Base-by-base conservation (phyloP, 495 filamentous ascomycete species). In the Hypoxylon cercidicola region DNA sequence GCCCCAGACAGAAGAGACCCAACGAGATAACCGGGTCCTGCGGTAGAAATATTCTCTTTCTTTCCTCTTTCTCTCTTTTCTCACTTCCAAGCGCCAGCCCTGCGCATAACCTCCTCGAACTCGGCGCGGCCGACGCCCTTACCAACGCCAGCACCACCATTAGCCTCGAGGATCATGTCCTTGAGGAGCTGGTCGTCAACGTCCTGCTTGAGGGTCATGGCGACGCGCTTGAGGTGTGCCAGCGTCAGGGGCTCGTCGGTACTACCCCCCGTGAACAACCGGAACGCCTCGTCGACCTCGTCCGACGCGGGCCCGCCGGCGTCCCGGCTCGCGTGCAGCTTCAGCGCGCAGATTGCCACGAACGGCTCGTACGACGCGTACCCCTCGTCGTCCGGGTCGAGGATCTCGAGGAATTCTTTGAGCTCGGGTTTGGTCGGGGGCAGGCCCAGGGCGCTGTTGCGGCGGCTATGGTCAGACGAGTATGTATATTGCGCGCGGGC, bases 91-190 rank as follows among this genome's bases (percentile, higher is more conserved):
- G 92, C 88, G 8, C 93, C 93, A 3, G 93, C 93, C 72, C 92
- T 80, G 51, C 79, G 84, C 93, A 97, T 93, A 12, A 97, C 90
- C 47, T 81, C 85, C 77, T 92, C 89, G 75, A 97, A 97, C 72
- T 96, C 91, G 46, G 88, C 88, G 69, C 87, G 76, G 44, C 80
- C 84, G 23, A 97, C 95, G 9, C 92, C 93, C 55, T 76, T 83
- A 25, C 82, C 83, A 8, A 93, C 81, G 11, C 89, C 89, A 5
- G 79, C 85, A 3, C 91, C 92, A 0, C 90, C 93, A 75, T 93
- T 96, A 62, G 92, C 95, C 81, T 97, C 95, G 37, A 90, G 72
- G 43, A 99, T 88, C 95, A 99, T 99, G 81, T 97, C 92, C 76
- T 82, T 84, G 66, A 99, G 76, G 72, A 96, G 68, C 18, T 90